phyloP scores from a whole-genome alignment of 2,329 filamentous ascomycete species.

The Rhynchosporium agropyri region DNA sequence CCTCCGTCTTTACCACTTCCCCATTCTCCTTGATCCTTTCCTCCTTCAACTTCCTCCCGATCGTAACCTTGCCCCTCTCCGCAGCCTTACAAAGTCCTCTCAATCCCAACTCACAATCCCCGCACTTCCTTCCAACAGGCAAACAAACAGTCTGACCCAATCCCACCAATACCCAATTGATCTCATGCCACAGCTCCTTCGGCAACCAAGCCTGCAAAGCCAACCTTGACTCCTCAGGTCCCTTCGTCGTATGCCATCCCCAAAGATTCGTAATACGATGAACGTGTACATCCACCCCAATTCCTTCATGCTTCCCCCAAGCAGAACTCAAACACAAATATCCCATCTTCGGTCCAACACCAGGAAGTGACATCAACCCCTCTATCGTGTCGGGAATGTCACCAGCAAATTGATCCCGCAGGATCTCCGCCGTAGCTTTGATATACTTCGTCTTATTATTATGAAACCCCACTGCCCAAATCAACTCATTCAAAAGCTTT shows the following conservation, averaged over 20 bases:
- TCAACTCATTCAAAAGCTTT: conserved; percentile 62
- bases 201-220: conserved; percentile 69
- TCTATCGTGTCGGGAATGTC: conserved; percentile 70
- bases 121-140: conserved; percentile 70
- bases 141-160: conserved; percentile 72
- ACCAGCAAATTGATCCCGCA: conserved; percentile 59
- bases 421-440: conserved; percentile 63
- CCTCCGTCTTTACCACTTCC: conserved; percentile 38
- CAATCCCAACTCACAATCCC: conserved; percentile 79
- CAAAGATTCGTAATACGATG: conserved; percentile 76
- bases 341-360: conserved; percentile 77
- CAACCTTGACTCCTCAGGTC: conserved; percentile 67
- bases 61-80: conserved; percentile 63
- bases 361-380: conserved; percentile 65
- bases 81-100: conserved; percentile 76
- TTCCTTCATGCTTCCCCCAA: conserved; percentile 63
- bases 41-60: conserved; percentile 56
- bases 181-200: conserved; percentile 71
- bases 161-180: conserved; percentile 74
- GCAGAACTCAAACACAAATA: conserved; percentile 70
- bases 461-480: conserved; percentile 72
- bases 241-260: conserved; percentile 69
- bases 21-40: conserved; percentile 43
- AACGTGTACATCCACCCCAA: conserved; percentile 70
- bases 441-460: conserved; percentile 76